Evolutionary conservation across 2,329 filamentous ascomycete genomes (phyloP), one percentile per base, ranked within the genome.

Genomic region (Colletotrichum sidae): DNA sequence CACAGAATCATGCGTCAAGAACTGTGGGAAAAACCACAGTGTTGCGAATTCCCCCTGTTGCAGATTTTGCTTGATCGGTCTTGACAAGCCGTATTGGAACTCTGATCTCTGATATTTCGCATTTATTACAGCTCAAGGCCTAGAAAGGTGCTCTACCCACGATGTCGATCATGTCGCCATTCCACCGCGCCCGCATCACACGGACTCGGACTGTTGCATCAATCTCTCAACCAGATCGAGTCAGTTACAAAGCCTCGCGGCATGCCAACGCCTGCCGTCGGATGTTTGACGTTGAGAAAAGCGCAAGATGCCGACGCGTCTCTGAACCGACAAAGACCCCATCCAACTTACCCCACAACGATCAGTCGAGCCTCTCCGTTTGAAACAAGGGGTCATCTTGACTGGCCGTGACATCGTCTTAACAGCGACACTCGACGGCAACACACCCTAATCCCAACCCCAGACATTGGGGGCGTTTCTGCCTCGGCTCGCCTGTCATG

Each of bases 371-470:
- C 17, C 37, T 35, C 35, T 50, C 45, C 42, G 56, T 65, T 65
- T 52, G 58, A 65, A 65, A 65, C 62, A 65, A 39, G 41, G 58
- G 52, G 62, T n/a, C 41, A 52, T 53, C 45, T 25, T 17, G 51
- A 62, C 52, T 53, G 57, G 51, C 37, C 38, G 11, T 45, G 39
- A 65, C 58, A 46, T 62, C 51, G 51, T 37, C 35, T 57, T 42
- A 42, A 44, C 25, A 15, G 46, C 51, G 45, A 65, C 62, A 65
- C 45, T 45, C 45, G 46, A 42, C 45, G 17, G 4, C 6, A 45
- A 60, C 17, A 39, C 12, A 33, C 44, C 11, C 46, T 47, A 7
- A 45, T 11, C 33, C 39, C 25, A 35, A 33, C 39, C 51, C 57
- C 57, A 56, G 51, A 55, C 57, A 37, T 35, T 39, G 34, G 51